These are phyloP conservation scores for Metrosideros polymorpha DNA, from an alignment of 441 rosid species.

Conservation along the genomic window DNA sequence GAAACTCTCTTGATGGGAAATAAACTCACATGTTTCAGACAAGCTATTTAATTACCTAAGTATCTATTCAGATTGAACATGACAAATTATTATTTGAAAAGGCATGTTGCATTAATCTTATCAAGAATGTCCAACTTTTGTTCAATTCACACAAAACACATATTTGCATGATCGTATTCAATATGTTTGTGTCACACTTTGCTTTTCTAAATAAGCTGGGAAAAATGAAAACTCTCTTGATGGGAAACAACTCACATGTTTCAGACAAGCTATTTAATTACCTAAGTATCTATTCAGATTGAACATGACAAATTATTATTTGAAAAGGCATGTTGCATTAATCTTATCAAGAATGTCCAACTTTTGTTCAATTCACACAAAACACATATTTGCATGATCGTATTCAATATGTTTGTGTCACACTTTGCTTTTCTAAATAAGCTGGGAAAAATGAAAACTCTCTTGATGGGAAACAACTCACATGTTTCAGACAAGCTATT, in stretches of 20 bases:
- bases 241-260: neutral
- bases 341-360: neutral
- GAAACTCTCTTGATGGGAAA: neutral
- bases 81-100: neutral
- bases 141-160: neutral
- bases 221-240: neutral
- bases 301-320: neutral
- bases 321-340: neutral
- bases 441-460: neutral
- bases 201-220: neutral
- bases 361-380: neutral
- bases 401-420: neutral
- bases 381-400: neutral
- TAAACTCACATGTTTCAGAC: neutral
- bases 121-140: neutral
- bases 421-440: neutral
- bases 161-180: neutral
- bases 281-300: neutral
- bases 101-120: neutral
- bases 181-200: neutral
- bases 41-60: neutral
- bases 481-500: neutral
- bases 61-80: neutral
- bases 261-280: neutral
- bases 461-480: neutral